phyloP scores from a whole-genome alignment of 2,329 filamentous ascomycete genomes.

The Penicillium polonicum region DNA sequence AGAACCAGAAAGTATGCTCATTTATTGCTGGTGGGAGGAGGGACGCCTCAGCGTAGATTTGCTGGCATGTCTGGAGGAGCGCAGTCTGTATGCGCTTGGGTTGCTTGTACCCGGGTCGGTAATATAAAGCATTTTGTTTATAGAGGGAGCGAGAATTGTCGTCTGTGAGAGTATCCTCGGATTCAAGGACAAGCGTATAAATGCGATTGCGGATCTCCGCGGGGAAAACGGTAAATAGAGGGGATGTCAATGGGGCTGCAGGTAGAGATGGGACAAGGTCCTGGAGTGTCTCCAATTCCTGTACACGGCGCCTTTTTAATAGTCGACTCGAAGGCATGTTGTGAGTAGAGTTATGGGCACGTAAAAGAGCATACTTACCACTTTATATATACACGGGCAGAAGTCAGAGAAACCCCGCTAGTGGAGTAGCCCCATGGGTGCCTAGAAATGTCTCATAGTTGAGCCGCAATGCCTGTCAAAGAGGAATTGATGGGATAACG shows the following conservation, averaged over 20 bases:
- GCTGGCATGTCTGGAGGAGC: slow-evolving; percentile 41
- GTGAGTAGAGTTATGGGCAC: not conserved
- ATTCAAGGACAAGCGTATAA: not conserved
- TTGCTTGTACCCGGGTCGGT: slow-evolving; percentile 34
- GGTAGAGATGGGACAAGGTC: slow-evolving; percentile 3
- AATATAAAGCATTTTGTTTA: slow-evolving; percentile 24
- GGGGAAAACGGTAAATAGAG: not conserved
- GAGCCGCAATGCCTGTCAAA: not conserved
- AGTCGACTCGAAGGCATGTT: not conserved
- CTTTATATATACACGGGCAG: not conserved
- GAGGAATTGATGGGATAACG: not conserved
- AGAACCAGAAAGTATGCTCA: slow-evolving; percentile 32
- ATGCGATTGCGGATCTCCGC: slow-evolving; percentile 3
- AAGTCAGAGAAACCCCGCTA: not conserved
- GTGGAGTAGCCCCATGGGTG: not conserved
- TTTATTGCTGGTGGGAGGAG: slow-evolving; percentile 34
- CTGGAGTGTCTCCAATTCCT: not conserved
- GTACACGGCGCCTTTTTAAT: not conserved
- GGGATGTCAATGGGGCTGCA: not conserved
- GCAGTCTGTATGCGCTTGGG: slow-evolving; percentile 29
- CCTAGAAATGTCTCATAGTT: not conserved
- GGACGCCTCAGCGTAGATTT: slow-evolving; percentile 40
- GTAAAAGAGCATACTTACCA: not conserved
- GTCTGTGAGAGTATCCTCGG: not conserved
- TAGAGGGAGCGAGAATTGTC: slow-evolving; percentile 12